Conservation (phyloP, 2,329 filamentous ascomycete genomes). For the Ophiostoma himal-ulmi region DNA sequence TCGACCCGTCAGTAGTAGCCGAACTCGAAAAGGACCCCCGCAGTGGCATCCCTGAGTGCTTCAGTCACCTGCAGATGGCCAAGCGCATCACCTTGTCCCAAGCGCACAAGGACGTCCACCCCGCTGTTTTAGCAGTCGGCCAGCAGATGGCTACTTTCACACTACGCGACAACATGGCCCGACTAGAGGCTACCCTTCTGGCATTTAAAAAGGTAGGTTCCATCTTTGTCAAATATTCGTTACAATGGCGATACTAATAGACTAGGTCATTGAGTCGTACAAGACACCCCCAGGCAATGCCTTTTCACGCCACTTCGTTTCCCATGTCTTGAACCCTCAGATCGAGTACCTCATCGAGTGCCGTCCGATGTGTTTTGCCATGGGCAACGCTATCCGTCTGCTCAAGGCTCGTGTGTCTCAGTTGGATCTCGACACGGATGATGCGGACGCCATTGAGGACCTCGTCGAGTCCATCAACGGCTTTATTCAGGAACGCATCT, state of each 20-base stretch:
- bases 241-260: neutral
- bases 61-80: slow-evolving; percentile 75
- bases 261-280: slow-evolving; percentile 84
- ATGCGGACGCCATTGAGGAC: slow-evolving; percentile 72
- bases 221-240: neutral
- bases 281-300: slow-evolving; percentile 78
- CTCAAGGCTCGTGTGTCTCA: slow-evolving; percentile 89
- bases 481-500: slow-evolving; percentile 87
- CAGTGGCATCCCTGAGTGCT: slow-evolving; percentile 62
- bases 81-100: slow-evolving; percentile 42
- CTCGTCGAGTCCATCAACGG: slow-evolving; percentile 77
- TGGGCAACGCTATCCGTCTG: slow-evolving; percentile 94
- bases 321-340: slow-evolving; percentile 85
- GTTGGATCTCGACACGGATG: slow-evolving; percentile 78
- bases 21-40: slow-evolving; percentile 56
- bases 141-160: slow-evolving; percentile 86
- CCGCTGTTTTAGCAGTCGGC: slow-evolving; percentile 75
- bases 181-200: slow-evolving; percentile 79
- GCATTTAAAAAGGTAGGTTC: slow-evolving; percentile 75
- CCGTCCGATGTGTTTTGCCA: slow-evolving; percentile 90
- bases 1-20: slow-evolving; percentile 29
- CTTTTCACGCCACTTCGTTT: slow-evolving; percentile 83
- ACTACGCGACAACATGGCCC: slow-evolving; percentile 81
- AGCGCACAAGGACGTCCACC: slow-evolving; percentile 74
- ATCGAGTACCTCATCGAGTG: slow-evolving; percentile 92